Percentiles rank a stretch among this genome's conserved stretches.
Evolutionary conservation across 2,329 filamentous ascomycete species (phyloP).

Genomic region (Trichophyton simii): DNA sequence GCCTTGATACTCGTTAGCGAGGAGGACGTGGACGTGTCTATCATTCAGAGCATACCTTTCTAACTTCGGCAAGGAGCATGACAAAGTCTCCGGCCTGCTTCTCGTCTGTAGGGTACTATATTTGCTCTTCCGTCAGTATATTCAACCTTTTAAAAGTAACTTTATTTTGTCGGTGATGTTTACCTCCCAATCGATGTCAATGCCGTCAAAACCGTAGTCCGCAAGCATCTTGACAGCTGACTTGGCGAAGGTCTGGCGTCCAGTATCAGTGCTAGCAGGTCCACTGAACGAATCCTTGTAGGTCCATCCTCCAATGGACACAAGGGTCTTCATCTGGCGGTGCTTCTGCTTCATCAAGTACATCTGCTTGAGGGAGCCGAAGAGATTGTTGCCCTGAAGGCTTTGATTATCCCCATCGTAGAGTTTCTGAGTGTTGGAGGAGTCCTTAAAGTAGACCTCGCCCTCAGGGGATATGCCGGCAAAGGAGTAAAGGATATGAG

Average conservation of each 20-base stretch:
- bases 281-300: constrained; percentile 60
- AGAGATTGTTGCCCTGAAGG: constrained; percentile 57
- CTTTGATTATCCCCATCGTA: constrained; percentile 55
- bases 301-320: constrained; percentile 75
- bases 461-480: constrained; percentile 69
- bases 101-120: constrained; percentile 23
- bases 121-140: background rate
- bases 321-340: constrained; percentile 62
- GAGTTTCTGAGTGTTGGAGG: constrained; percentile 56
- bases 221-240: constrained; percentile 61
- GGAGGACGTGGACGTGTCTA: background rate
- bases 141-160: no score
- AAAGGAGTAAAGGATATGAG: constrained; percentile 83
- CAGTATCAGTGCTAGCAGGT: constrained; percentile 49
- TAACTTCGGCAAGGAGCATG: constrained; percentile 22
- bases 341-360: constrained; percentile 63
- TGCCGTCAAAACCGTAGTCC: constrained; percentile 55
- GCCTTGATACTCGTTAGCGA: constrained; percentile 17
- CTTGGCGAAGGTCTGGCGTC: constrained; percentile 52
- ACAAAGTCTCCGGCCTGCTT: constrained; percentile 27
- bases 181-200: constrained; percentile 35
- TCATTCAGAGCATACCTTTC: constrained; percentile 17
- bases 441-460: constrained; percentile 63
- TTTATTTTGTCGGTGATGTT: background rate
- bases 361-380: constrained; percentile 67